phyloP scores from a whole-genome alignment of 306 rosid genomes.

The Arachis hypogaea region DNA sequence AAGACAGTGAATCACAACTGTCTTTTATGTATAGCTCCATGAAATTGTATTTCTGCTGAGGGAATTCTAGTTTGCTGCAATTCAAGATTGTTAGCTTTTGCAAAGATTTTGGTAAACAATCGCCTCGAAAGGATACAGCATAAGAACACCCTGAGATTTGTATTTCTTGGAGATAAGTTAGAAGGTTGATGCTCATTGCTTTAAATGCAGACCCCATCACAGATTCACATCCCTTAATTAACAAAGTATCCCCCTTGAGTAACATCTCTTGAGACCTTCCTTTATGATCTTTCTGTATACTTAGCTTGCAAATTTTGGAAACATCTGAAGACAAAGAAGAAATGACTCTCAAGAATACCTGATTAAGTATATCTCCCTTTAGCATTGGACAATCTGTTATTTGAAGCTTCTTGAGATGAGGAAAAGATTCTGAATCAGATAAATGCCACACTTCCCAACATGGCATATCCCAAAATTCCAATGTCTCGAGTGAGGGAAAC shows the following conservation, averaged over 20 bases:
- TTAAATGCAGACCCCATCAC: not conserved
- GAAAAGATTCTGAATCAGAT: conserved; percentile 10
- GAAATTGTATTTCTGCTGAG: not conserved
- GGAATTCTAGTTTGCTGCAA: conserved; percentile 5
- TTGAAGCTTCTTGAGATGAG: not conserved
- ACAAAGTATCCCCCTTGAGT: not conserved
- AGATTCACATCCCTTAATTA: not conserved
- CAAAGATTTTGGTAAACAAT: not conserved
- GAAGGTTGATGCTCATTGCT: not conserved
- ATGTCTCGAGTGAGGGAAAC: not conserved
- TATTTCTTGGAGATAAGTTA: not conserved
- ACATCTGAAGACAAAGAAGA: not conserved
- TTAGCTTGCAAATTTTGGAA: not conserved
- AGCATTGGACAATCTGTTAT: not conserved
- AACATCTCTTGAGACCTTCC: not conserved
- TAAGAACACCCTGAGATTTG: not conserved
- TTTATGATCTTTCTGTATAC: not conserved
- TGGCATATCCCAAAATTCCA: fast-evolving
- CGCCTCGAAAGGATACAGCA: not conserved
- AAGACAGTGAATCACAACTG: not conserved
- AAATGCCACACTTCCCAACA: conserved; percentile 22
- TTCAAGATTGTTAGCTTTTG: fast-evolving
- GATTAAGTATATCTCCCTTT: not conserved
- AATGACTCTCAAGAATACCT: not conserved
- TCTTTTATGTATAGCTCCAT: fast-evolving